Conservation (phyloP, 2,329 filamentous ascomycete species). For the Chaetomiaceae sp. region DNA sequence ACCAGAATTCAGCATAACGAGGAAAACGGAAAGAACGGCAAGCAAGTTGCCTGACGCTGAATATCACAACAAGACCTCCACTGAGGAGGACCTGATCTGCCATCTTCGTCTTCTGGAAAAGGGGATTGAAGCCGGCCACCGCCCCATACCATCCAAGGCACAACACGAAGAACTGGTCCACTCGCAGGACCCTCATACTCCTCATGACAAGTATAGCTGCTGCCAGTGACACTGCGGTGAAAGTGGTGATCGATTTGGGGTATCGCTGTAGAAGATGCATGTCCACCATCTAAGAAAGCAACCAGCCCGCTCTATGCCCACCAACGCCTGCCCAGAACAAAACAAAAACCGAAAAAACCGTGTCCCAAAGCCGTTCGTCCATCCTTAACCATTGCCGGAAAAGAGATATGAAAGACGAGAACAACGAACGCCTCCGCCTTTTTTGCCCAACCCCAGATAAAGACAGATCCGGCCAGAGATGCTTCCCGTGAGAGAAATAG, state of each 20-base stretch:
- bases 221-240: neutral
- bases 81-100: no score
- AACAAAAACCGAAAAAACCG: neutral
- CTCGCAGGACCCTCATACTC: no score
- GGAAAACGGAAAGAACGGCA: no score
- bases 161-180: no score
- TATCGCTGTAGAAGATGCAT: constrained; percentile 3
- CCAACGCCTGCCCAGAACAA: neutral
- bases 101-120: no score
- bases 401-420: neutral
- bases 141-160: no score
- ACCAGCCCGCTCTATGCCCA: neutral
- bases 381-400: neutral
- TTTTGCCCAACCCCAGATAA: neutral
- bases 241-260: constrained; percentile 1
- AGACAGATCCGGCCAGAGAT: neutral
- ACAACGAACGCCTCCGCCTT: neutral
- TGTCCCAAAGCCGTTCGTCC: neutral
- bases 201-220: no score
- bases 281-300: neutral
- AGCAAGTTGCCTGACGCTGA: no score
- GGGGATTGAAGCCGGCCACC: no score
- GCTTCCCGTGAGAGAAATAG: neutral
- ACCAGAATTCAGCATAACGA: no score
- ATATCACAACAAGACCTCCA: no score